A percentile compares a stretch with the other conserved stretches of the same genome.
These are phyloP conservation scores for Aspergillus puulaauensis DNA, from an alignment of 2,329 filamentous ascomycete genomes.

Conservation along the genomic window DNA sequence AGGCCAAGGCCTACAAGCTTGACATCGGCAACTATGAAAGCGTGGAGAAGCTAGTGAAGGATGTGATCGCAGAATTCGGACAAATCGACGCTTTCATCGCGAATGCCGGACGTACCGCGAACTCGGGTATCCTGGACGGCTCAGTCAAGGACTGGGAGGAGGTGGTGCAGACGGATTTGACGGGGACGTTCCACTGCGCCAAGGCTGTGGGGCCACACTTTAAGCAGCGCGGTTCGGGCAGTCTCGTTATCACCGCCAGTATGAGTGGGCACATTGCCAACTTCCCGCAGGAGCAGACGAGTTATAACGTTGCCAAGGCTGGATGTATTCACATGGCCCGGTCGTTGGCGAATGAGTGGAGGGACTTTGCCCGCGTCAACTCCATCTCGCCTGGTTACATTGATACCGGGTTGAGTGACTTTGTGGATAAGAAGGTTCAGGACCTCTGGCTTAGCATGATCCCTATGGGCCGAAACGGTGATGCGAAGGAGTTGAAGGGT, in stretches of 20 bases:
- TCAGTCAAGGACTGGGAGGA: slow-evolving; percentile 70
- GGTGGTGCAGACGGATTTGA: slow-evolving; percentile 83
- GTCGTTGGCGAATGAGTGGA: slow-evolving; percentile 68
- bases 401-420: slow-evolving; percentile 66
- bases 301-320: slow-evolving; percentile 66
- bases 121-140: slow-evolving; percentile 67
- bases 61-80: slow-evolving; percentile 68
- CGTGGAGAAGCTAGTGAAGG: slow-evolving; percentile 57
- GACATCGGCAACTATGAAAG: slow-evolving; percentile 58
- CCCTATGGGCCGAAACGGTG: slow-evolving; percentile 59
- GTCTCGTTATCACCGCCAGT: slow-evolving; percentile 66
- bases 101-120: slow-evolving; percentile 70
- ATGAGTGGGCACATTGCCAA: slow-evolving; percentile 59
- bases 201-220: slow-evolving; percentile 83
- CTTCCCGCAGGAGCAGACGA: slow-evolving; percentile 64
- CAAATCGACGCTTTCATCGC: slow-evolving; percentile 67
- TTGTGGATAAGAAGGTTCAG: slow-evolving; percentile 59
- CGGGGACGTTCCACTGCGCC: slow-evolving; percentile 81
- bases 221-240: slow-evolving; percentile 64
- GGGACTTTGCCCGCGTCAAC: slow-evolving; percentile 68
- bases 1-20: slow-evolving; percentile 68
- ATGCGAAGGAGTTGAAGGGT: slow-evolving; percentile 66
- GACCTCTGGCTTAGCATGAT: slow-evolving; percentile 61
- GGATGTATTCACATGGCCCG: slow-evolving; percentile 64
- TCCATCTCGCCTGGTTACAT: slow-evolving; percentile 68